phyloP scores from a whole-genome alignment of 208 protist species.

The Leishmania tropica region DNA sequence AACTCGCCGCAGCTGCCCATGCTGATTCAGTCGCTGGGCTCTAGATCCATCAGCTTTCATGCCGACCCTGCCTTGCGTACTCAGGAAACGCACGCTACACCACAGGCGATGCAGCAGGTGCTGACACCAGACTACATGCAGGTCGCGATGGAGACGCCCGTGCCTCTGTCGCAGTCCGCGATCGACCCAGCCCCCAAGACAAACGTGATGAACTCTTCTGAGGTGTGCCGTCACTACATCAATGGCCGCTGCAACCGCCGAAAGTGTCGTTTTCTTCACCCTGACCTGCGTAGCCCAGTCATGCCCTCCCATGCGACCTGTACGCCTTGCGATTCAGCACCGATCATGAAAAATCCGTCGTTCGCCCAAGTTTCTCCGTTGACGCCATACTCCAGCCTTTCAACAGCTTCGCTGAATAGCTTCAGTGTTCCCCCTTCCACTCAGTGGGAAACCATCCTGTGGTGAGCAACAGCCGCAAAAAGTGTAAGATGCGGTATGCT shows the following conservation, averaged over 20 bases:
- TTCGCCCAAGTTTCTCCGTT: not conserved
- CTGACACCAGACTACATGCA: not conserved
- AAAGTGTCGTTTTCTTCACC: conserved; percentile 70
- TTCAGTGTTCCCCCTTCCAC: not conserved
- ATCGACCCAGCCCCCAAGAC: conserved; percentile 15
- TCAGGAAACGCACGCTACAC: conserved; percentile 2
- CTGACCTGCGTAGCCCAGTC: conserved; percentile 10
- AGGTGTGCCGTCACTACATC: conserved; percentile 60
- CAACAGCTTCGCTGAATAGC: conserved; percentile 9
- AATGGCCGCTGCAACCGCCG: conserved; percentile 68
- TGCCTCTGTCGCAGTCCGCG: not conserved
- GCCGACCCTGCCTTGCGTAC: not conserved
- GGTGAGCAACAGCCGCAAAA: not conserved
- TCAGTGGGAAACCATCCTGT: not conserved
- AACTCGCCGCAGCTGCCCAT: conserved; percentile 10
- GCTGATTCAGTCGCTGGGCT: conserved; percentile 18
- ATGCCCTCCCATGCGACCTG: not conserved
- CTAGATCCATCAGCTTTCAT: conserved; percentile 1
- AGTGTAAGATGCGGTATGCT: not conserved
- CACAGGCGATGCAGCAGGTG: conserved; percentile 13
- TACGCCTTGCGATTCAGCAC: not conserved
- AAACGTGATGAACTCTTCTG: conserved; percentile 3
- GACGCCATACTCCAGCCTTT: conserved; percentile 4
- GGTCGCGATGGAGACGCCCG: not conserved
- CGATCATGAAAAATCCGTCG: not conserved